These are phyloP conservation scores for Nannizziopsis barbatae DNA, from an alignment of 2,329 filamentous ascomycete species.

Conservation along the genomic window DNA sequence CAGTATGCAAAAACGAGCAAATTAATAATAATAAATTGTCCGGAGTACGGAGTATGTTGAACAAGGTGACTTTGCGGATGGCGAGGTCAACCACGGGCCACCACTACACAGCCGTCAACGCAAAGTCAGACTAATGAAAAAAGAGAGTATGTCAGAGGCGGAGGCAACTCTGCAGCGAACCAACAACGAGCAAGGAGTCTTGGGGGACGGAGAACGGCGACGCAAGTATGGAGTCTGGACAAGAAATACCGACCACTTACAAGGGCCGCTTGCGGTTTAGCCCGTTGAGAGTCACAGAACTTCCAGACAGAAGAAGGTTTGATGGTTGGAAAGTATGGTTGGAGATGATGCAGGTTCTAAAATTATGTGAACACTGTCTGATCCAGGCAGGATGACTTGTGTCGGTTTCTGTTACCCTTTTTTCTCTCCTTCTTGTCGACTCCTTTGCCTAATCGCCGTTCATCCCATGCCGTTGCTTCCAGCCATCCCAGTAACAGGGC, in stretches of 20 bases:
- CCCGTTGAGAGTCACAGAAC: constrained; percentile 5
- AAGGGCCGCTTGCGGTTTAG: constrained; percentile 10
- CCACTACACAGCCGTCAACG: constrained; percentile 4
- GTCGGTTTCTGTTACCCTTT: not conserved
- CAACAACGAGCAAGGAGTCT: not conserved
- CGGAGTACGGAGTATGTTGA: not conserved
- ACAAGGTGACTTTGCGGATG: not conserved
- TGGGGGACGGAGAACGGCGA: constrained; percentile 6
- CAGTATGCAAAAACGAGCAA: not conserved
- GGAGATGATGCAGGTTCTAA: no score
- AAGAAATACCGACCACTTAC: constrained; percentile 1
- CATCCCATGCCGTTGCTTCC: no score
- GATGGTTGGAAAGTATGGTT: no score
- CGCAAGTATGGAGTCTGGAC: not conserved
- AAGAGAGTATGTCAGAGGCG: constrained; percentile 2
- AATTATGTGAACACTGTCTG: no score
- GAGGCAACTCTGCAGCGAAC: constrained; percentile 5
- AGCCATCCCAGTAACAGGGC: constrained; percentile 2
- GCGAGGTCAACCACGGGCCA: not conserved
- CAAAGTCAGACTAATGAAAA: not conserved
- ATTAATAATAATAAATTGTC: not conserved
- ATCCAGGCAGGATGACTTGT: no score
- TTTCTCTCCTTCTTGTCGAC: not conserved
- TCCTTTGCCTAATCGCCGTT: no score
- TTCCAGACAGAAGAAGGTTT: not conserved